A percentile compares a stretch with the other conserved stretches of the same genome.
Evolutionary conservation across 148 eudicot species (phyloP).

Genomic region (Rhododendron molle): DNA sequence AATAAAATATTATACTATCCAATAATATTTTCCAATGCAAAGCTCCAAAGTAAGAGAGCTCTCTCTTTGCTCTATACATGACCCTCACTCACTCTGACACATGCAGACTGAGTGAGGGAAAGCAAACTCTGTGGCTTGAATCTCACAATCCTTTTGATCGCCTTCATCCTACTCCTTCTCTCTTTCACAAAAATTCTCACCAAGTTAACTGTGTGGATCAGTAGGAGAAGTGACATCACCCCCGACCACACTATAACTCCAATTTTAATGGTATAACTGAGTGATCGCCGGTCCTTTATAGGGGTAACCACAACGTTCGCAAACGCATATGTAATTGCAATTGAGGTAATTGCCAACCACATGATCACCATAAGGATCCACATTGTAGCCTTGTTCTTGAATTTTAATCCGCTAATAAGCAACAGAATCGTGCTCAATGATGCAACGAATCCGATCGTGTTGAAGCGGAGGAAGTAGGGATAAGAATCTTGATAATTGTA

Average conservation of each 20-base stretch:
- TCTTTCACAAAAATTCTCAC: neutral
- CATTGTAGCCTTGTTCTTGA: neutral
- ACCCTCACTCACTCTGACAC: too few relatives aligned
- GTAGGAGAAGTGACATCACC: neutral
- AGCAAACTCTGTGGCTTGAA: neutral
- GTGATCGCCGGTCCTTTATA: neutral
- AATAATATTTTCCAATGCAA: too few relatives aligned
- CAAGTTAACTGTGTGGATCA: neutral
- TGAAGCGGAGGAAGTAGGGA: neutral
- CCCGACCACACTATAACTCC: neutral
- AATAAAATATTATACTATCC: too few relatives aligned
- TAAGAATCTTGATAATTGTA: neutral
- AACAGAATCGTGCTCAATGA: slow-evolving; percentile 4
- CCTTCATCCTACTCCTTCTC: neutral
- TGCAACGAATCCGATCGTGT: slow-evolving; percentile 18
- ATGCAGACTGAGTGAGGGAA: too few relatives aligned
- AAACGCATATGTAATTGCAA: neutral
- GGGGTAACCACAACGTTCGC: neutral
- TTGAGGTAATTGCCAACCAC: slow-evolving; percentile 11
- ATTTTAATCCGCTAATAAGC: slow-evolving; percentile 2
- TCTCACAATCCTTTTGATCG: neutral
- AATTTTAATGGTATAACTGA: neutral
- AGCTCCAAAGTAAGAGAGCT: too few relatives aligned
- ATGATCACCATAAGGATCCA: neutral
- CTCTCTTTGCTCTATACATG: too few relatives aligned